Base-by-base conservation (phyloP, 208 protist species). In the Novymonas esmeraldas region DNA sequence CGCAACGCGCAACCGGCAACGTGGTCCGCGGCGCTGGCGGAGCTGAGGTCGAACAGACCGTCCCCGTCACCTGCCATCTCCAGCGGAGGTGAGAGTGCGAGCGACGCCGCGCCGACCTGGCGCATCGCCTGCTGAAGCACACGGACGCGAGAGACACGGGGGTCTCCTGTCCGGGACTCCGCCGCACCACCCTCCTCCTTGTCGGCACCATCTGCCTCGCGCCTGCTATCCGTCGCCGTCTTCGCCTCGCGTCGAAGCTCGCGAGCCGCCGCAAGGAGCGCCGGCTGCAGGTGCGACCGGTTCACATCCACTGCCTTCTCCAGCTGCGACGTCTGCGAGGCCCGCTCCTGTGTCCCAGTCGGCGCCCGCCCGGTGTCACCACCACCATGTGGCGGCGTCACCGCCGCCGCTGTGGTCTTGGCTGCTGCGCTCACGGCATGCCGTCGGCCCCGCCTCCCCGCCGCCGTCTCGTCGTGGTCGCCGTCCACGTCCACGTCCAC, bases 401-500 rank as follows among this genome's bases (percentile, higher is more conserved):
- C 11, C 36, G 36, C 36, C 7, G 22, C 4, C 36, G 26, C 22
- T 24, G 18, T 34, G 16, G 24, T 16, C 26, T 34, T 46, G n/a
- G n/a, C n/a, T n/a, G n/a, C n/a, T n/a, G n/a, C n/a, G n/a, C n/a
- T n/a, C n/a, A n/a, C n/a, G n/a, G n/a, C n/a, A n/a, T n/a, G 11
- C 39, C 11, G 2, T 51, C 39, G 39, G 16, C 16, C 39, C 9
- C 55, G n/a, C n/a, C n/a, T n/a, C n/a, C n/a, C n/a, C n/a, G n/a
- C n/a, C n/a, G n/a, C n/a, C 24, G 16, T 13, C 4, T 61, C 31
- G 13, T 59, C 54, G 2, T 61, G 52, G 22, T 61, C 54, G n/a
- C 39, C 55, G 41, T 70, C 64, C 34, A 70, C 64, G n/a, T 61
- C 64, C 2, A 65, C 63, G 4, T 61, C 33, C 20, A 70, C 56